Percentiles rank a stretch among this genome's conserved stretches.
Evolutionary conservation across 2,329 filamentous ascomycete species (phyloP).

Genomic region (Furcasterigmium sp.): DNA sequence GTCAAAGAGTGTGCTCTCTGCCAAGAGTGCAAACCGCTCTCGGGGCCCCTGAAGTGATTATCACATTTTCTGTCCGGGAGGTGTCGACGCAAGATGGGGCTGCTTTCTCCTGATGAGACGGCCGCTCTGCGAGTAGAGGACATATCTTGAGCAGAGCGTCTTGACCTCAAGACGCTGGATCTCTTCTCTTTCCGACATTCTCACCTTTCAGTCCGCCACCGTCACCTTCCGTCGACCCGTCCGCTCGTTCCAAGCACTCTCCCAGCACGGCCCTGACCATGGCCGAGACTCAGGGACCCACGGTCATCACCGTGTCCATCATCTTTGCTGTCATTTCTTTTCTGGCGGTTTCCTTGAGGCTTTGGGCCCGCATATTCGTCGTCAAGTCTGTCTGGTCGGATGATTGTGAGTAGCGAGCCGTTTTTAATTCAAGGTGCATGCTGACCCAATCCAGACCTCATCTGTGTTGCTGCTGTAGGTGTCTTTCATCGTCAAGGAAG

Average conservation of each 20-base stretch:
- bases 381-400: conserved; percentile 23
- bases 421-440: not conserved
- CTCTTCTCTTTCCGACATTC: not conserved
- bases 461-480: conserved; percentile 9
- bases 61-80: no score
- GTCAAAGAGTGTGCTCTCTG: no score
- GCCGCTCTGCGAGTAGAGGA: no score
- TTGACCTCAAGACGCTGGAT: not conserved
- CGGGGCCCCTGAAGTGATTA: no score
- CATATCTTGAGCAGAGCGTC: no score
- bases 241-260: no score
- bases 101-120: no score
- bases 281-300: conserved; percentile 23
- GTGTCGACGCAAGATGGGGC: no score
- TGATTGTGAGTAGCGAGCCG: conserved; percentile 18
- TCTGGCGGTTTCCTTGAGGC: conserved; percentile 26
- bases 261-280: not conserved
- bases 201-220: no score
- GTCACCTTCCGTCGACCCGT: no score
- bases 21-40: no score
- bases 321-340: conserved; percentile 30
- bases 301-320: conserved; percentile 25
- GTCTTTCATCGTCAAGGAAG: no score
- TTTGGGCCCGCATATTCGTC: conserved; percentile 32
- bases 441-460: conserved; percentile 7